phyloP scores from a whole-genome alignment of 768 basidiomycete genomes.

The Trametes cingulata region DNA sequence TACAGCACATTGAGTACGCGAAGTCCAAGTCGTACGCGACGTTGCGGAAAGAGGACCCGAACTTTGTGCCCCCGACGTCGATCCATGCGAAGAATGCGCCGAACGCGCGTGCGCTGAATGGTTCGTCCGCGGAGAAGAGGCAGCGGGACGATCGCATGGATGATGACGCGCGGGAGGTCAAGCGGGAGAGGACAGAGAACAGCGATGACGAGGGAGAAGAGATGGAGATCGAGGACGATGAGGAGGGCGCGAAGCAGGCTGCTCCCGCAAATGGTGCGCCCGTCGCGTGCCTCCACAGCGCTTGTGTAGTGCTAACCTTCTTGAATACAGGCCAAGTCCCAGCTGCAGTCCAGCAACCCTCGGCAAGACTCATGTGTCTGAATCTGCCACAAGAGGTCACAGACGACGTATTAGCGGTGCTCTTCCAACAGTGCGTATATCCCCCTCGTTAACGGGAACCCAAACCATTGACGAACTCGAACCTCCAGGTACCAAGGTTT shows the following conservation, averaged over 20 bases:
- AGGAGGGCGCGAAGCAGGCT: slow-evolving; percentile 44
- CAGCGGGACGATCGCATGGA: slow-evolving; percentile 62
- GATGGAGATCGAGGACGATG: slow-evolving; percentile 95
- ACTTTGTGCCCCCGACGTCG: slow-evolving; percentile 73
- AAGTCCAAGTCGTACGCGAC: slow-evolving; percentile 89
- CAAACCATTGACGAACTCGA: not conserved
- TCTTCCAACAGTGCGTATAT: slow-evolving; percentile 85
- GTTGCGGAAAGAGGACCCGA: slow-evolving; percentile 73
- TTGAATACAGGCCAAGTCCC: slow-evolving; percentile 39
- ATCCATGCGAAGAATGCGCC: slow-evolving; percentile 50
- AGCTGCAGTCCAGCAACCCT: slow-evolving; percentile 52
- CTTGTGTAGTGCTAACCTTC: slow-evolving; percentile 1
- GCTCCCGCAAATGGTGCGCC: slow-evolving; percentile 31
- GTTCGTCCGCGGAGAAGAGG: slow-evolving; percentile 56
- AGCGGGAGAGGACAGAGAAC: slow-evolving; percentile 64
- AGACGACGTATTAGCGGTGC: slow-evolving; percentile 78
- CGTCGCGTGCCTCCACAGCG: slow-evolving; percentile 1
- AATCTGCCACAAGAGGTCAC: slow-evolving; percentile 92
- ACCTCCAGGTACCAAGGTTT: slow-evolving; percentile 78
- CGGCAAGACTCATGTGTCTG: slow-evolving; percentile 69
- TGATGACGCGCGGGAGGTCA: slow-evolving; percentile 56
- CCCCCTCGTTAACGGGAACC: not conserved
- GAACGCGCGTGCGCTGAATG: slow-evolving; percentile 22
- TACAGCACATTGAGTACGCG: slow-evolving; percentile 88
- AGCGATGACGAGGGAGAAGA: slow-evolving; percentile 76